These are phyloP conservation scores for Calocera cornea DNA, from an alignment of 768 basidiomycete genomes.

Conservation along the genomic window DNA sequence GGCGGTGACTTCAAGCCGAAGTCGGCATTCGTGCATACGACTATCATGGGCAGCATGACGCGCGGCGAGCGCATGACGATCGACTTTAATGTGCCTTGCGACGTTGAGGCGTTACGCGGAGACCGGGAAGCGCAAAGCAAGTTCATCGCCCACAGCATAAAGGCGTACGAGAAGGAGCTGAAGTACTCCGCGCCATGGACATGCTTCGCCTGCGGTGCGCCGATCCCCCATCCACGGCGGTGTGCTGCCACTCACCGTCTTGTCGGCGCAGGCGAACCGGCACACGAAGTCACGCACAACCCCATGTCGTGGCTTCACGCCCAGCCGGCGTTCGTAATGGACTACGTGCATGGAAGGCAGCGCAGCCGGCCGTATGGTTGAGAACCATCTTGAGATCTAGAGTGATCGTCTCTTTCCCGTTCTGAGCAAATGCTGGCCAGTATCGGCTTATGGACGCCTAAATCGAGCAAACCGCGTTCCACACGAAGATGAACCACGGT, in stretches of 20 bases:
- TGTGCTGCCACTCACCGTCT: background rate
- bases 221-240: background rate
- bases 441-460: background rate
- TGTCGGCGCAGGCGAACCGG: background rate
- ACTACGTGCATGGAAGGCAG: background rate
- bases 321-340: conserved; percentile 2
- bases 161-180: background rate
- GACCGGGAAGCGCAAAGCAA: background rate
- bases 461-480: background rate
- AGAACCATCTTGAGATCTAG: background rate
- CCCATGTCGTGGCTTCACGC: conserved; percentile 1
- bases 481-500: background rate
- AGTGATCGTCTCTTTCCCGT: background rate
- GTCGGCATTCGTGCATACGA: background rate
- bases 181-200: background rate
- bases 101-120: background rate
- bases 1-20: background rate
- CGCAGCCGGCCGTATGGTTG: background rate
- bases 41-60: background rate
- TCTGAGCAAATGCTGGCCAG: background rate
- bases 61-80: background rate
- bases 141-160: background rate
- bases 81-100: background rate
- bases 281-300: background rate
- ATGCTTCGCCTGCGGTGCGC: background rate